These are phyloP conservation scores for Fusarium dimerum DNA, from an alignment of 2,329 filamentous ascomycete genomes.

Conservation along the genomic window DNA sequence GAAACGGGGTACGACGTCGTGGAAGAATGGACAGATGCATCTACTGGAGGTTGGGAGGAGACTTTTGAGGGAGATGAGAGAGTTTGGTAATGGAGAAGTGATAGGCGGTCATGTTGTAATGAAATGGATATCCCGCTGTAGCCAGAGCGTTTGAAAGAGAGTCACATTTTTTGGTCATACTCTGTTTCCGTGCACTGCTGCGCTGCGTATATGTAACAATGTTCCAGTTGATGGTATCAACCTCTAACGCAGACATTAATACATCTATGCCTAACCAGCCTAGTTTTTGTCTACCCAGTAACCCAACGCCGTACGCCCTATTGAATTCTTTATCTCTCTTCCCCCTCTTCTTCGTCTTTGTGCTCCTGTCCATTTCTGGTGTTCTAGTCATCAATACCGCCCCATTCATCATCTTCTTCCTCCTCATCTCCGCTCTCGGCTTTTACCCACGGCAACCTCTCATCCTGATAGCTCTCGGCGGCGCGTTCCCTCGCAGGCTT, in stretches of 20 bases:
- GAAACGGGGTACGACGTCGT: slow-evolving; percentile 41
- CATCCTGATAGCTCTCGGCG: slow-evolving; percentile 71
- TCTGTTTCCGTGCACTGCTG: neutral
- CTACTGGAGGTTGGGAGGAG: slow-evolving; percentile 18
- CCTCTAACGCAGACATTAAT: slow-evolving; percentile 16
- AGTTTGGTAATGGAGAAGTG: slow-evolving; percentile 21
- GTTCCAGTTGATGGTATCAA: slow-evolving; percentile 22
- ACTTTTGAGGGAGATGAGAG: slow-evolving; percentile 32
- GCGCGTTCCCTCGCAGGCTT: slow-evolving; percentile 73
- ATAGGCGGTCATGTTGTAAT: slow-evolving; percentile 10
- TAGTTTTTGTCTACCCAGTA: slow-evolving; percentile 16
- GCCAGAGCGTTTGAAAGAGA: slow-evolving; percentile 16
- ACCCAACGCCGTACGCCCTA: slow-evolving; percentile 30
- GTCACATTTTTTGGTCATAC: neutral
- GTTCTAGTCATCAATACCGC: slow-evolving; percentile 65
- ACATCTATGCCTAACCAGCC: neutral
- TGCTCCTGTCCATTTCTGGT: neutral
- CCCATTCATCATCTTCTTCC: slow-evolving; percentile 58
- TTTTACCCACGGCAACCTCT: slow-evolving; percentile 64
- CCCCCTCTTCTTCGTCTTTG: neutral
- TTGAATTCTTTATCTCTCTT: slow-evolving; percentile 3
- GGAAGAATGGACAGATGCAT: slow-evolving; percentile 25
- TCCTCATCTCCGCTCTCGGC: slow-evolving; percentile 37
- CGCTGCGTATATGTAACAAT: neutral
- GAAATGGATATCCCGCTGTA: slow-evolving; percentile 14